Evolutionary conservation across 129 eudicot genomes (phyloP).

Genomic region (Smallanthus sonchifolius): DNA sequence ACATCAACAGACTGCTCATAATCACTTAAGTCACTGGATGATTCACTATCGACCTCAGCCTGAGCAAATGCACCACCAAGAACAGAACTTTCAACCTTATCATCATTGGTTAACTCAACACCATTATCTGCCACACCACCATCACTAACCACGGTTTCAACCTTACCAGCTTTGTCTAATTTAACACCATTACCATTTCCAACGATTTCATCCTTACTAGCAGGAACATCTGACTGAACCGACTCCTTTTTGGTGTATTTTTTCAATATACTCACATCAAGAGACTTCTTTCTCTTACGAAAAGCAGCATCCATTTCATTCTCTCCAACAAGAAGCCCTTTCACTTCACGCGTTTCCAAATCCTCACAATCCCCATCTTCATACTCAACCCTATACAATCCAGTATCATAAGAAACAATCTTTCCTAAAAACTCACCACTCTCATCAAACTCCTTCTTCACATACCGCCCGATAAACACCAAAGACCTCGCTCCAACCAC

Average conservation of each 20-base stretch:
- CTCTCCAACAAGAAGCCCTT: constrained; percentile 46
- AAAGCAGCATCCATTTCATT: constrained; percentile 43
- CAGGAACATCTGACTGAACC: background rate
- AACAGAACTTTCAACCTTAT: constrained; percentile 27
- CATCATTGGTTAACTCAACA: constrained; percentile 32
- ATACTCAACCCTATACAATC: constrained; percentile 83
- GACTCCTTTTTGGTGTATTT: constrained; percentile 29
- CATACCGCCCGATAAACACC: constrained; percentile 67
- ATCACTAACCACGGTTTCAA: constrained; percentile 17
- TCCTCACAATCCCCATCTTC: constrained; percentile 99
- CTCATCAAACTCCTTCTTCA: constrained; percentile 76
- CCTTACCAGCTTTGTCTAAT: constrained; percentile 28
- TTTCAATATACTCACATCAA: constrained; percentile 45
- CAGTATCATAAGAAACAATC: constrained; percentile 57
- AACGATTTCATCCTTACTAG: constrained; percentile 5
- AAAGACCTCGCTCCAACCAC: constrained; percentile 33
- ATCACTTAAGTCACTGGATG: constrained; percentile 52
- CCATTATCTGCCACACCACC: constrained; percentile 12
- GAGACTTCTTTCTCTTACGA: constrained; percentile 39
- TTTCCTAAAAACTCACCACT: constrained; percentile 73
- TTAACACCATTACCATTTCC: constrained; percentile 15
- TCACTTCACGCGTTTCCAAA: constrained; percentile 67
- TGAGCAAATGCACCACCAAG: constrained; percentile 22
- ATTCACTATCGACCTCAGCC: constrained; percentile 43
- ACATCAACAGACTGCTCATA: constrained; percentile 34